Conservation (phyloP, 257 asterid species). For the Fraxinus excelsior region DNA sequence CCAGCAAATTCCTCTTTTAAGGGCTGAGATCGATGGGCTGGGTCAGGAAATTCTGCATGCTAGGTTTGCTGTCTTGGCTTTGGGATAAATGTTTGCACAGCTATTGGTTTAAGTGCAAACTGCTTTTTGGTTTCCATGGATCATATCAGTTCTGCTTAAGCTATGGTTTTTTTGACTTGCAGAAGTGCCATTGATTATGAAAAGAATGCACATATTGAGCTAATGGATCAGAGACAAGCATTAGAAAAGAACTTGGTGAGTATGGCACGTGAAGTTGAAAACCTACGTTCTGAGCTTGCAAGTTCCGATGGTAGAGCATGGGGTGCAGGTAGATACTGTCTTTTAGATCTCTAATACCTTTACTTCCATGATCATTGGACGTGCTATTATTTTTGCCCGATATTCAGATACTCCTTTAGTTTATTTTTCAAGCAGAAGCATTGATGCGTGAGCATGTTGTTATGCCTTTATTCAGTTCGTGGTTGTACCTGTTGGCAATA, state of each 20-base stretch:
- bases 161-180: slow-evolving; percentile 27
- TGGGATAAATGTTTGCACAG: not conserved
- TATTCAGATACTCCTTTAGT: slow-evolving; percentile 2
- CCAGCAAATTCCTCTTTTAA: slow-evolving; percentile 69
- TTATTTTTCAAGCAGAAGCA: not conserved
- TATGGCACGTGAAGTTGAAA: slow-evolving; percentile 92
- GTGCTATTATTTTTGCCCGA: not conserved
- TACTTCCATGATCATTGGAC: not conserved
- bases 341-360: not conserved
- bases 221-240: slow-evolving; percentile 78
- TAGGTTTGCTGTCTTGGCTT: slow-evolving; percentile 47
- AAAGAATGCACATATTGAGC: slow-evolving; percentile 72
- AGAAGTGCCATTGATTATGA: slow-evolving; percentile 88
- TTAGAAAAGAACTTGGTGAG: slow-evolving; percentile 85
- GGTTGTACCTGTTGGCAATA: not conserved
- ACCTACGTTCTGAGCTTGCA: slow-evolving; percentile 80
- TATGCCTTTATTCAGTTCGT: too few relatives aligned
- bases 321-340: slow-evolving; percentile 60
- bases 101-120: not conserved
- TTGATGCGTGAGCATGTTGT: slow-evolving; percentile 10
- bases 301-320: slow-evolving; percentile 69
- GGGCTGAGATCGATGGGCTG: slow-evolving; percentile 73
- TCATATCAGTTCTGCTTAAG: slow-evolving; percentile 23
- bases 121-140: slow-evolving; percentile 14
- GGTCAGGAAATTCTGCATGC: slow-evolving; percentile 86